Conservation (phyloP, 345 rosid species). For the Brassica napus region Da-Ae NC_063436.1:6919001-6919500, state of each 20-base stretch:
- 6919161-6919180: slow-evolving; percentile 10
- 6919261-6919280: background rate
- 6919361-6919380: slow-evolving; percentile 18
- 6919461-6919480: background rate
- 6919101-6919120: background rate
- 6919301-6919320: slow-evolving; percentile 6
- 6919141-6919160: background rate
- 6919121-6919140: background rate
- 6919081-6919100: slow-evolving; percentile 7
- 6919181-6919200: slow-evolving; percentile 1
- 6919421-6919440: background rate
- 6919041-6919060: background rate
- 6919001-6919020: slow-evolving; percentile 11
- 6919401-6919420: background rate
- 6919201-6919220: slow-evolving; percentile 8
- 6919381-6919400: background rate
- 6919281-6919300: slow-evolving; percentile 25
- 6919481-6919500: background rate
- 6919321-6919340: background rate
- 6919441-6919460: background rate
- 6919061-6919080: slow-evolving; percentile 14
- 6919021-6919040: slow-evolving; percentile 5
- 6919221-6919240: slow-evolving; percentile 15
- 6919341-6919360: background rate
- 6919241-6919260: slow-evolving; percentile 25